Conservation (phyloP, 1,284 basidiomycete species). For the Melampsora larici-populina region DNA sequence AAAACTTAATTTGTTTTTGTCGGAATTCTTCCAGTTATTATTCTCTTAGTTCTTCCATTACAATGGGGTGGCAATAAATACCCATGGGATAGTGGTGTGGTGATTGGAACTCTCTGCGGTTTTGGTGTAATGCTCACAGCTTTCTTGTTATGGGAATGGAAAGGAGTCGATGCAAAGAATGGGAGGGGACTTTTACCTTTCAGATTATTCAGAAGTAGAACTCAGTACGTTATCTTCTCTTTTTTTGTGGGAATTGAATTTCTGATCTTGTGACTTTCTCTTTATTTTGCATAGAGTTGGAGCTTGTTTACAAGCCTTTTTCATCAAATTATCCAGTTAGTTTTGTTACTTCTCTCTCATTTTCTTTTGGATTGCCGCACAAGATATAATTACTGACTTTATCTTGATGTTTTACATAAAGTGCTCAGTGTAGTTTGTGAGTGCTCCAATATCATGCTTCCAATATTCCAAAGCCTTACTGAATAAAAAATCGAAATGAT, state of each 20-base stretch:
- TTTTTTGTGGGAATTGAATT: too few species aligned
- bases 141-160: background rate
- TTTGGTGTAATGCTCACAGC: background rate
- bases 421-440: conserved; percentile 1
- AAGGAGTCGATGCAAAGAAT: background rate
- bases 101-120: background rate
- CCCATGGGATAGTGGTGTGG: background rate
- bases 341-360: background rate
- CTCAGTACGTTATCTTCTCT: background rate
- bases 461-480: background rate
- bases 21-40: background rate
- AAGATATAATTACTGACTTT: background rate
- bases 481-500: background rate
- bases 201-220: background rate
- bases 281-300: background rate
- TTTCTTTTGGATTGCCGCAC: background rate
- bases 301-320: background rate
- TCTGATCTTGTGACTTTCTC: too few species aligned
- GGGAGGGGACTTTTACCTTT: background rate
- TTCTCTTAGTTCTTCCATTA: background rate
- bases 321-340: background rate
- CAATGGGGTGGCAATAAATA: background rate
- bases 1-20: background rate
- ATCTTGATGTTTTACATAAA: background rate
- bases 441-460: background rate